Conservation (phyloP, 345 rosid genomes). For the Tarenaya hassleriana region DNA sequence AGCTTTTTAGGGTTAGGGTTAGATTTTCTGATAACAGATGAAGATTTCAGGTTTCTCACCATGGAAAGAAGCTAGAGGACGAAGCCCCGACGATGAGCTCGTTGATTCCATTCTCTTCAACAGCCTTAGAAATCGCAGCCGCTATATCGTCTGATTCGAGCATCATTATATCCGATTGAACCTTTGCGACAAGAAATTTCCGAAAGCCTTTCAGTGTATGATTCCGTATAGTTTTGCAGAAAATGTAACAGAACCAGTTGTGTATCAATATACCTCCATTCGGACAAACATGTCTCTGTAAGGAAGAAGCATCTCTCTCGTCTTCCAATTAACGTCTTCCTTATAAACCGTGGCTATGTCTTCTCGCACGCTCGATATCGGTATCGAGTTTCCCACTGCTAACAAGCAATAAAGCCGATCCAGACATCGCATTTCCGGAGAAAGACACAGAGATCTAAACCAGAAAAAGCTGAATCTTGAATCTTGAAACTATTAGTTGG, state of each 20-base stretch:
- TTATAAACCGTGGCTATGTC: slow-evolving; percentile 57
- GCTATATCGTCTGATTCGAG: slow-evolving; percentile 72
- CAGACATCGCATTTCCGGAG: no score
- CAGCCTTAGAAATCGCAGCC: slow-evolving; percentile 62
- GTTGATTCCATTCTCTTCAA: slow-evolving; percentile 40
- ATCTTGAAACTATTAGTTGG: no score
- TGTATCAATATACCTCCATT: slow-evolving; percentile 72
- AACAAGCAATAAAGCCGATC: no score
- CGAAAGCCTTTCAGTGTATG: no score
- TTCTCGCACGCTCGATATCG: slow-evolving; percentile 58
- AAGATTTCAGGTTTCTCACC: slow-evolving; percentile 39
- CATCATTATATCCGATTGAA: slow-evolving; percentile 46
- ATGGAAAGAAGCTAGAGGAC: slow-evolving; percentile 47
- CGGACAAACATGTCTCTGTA: slow-evolving; percentile 53
- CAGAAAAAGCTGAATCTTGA: no score
- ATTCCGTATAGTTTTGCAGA: no score
- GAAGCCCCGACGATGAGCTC: slow-evolving; percentile 84
- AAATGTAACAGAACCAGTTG: no score
- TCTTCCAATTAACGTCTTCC: slow-evolving; percentile 67
- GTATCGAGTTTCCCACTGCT: slow-evolving; percentile 53
- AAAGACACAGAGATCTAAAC: no score
- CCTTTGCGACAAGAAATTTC: slow-evolving; percentile 36
- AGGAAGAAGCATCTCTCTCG: slow-evolving; percentile 57
- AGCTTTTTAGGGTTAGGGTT: no score
- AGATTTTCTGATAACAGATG: no score